phyloP scores from a whole-genome alignment of 225 moss, liverwort and hornwort species.

The Asterella californica region DNA sequence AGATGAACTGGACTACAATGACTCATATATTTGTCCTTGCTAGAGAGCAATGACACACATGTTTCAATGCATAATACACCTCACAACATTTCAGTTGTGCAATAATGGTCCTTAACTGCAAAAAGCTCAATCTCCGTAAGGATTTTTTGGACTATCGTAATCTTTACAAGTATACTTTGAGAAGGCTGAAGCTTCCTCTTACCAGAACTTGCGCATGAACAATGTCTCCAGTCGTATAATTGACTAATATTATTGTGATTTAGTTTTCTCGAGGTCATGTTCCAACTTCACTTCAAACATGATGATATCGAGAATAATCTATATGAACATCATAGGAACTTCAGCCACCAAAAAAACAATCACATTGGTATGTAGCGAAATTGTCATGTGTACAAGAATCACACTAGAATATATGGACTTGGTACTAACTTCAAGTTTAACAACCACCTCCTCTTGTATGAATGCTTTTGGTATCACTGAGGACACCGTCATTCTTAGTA shows the following conservation, averaged over 20 bases:
- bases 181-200: constrained; percentile 19
- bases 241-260: constrained; percentile 51
- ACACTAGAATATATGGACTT: constrained; percentile 45
- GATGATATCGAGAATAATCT: constrained; percentile 45
- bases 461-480: constrained; percentile 41
- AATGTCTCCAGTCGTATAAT: constrained; percentile 44
- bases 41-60: too few species aligned
- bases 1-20: too few species aligned
- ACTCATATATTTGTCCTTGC: too few species aligned
- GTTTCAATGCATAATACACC: too few species aligned
- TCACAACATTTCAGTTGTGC: too few species aligned
- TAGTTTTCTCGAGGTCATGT: constrained; percentile 27
- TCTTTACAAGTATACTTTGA: constrained; percentile 40
- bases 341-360: constrained; percentile 43
- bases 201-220: constrained; percentile 38
- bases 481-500: constrained; percentile 28
- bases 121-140: background rate
- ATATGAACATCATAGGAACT: constrained; percentile 59
- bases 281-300: constrained; percentile 37
- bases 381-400: constrained; percentile 48
- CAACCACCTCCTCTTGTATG: constrained; percentile 30
- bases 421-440: constrained; percentile 20
- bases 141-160: too few species aligned
- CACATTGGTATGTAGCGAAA: constrained; percentile 50
- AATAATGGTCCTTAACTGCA: too few species aligned